Base-by-base conservation (phyloP, 176 grass and related monocot species). In the Lolium perenne region DNA sequence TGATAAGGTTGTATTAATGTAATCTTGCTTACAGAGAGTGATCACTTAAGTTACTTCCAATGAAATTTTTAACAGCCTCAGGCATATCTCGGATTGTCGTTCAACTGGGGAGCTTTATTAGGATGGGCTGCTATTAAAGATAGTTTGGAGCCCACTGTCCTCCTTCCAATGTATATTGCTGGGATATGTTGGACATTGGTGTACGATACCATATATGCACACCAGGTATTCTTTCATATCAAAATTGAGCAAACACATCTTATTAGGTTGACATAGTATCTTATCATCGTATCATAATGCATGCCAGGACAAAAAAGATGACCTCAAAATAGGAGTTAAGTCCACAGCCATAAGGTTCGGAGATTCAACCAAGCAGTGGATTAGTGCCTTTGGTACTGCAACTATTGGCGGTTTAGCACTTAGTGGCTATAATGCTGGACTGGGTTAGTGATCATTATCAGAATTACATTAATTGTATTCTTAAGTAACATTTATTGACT, bases 71-170 rank as follows among this genome's bases (percentile, higher is more conserved):
- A 74, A 92, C 86, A 97, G 95, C 92, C 92, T 91, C 95, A 97
- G 90, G 90, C 92, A 63, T 94, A 87, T 80, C 89, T 97, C 67
- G 95, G 95, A 82, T 89, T 94, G 71, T 91, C 90, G 13, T 94
- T 94, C 86, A 97, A 97, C 80, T 97, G 95, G 95, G 95, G 92
- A 70, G 92, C 88, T 82, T 93, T 97, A 70, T 88, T 97, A 86
- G 95, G 92, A 62, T 94, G 92, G 88, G 85, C 88, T 89, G 90
- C 95, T 88, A 91, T 97, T 50, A 93, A 79, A 83, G 89, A 71
- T 84, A 88, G 87, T 64, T 77, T 97, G 47, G 87, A 94, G 68
- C 88, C 87, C 83, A 59, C 86, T 46, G 75, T 94, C 67, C 58
- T 94, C 55, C 82, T 97, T 74, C 95, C 95, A 58, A 56, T 97